Evolutionary conservation across 1,284 basidiomycete species (phyloP), one percentile per base, ranked within the genome.

Genomic region (Papiliotrema laurentii): DNA sequence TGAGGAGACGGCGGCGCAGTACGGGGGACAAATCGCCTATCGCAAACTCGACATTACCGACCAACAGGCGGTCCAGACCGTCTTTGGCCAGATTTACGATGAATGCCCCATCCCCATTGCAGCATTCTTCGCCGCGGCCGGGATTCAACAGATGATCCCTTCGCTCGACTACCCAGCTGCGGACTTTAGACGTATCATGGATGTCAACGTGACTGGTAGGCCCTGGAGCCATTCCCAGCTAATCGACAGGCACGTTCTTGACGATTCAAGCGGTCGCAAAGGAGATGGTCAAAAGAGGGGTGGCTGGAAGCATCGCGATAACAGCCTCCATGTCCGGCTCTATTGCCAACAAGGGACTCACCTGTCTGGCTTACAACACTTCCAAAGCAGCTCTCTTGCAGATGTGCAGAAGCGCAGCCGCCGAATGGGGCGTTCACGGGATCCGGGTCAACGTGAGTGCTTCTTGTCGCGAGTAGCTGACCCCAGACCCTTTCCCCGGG

Each of bases 321-420:
- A 83, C 90, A 56, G 87, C 86, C 22, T 88, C 86, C 47, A 89
- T 91, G 85, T 87, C 85, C 36, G 88, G 87, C n/a, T 83, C 83
- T 40, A 83, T 90, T 58, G 86, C 86, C 48, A 89, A 89, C 75
- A 82, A 77, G 28, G 87, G 53, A 5, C 63, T 66, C 56, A 71
- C 59, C 50, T 84, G 58, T 43, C 76, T 51, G 24, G 49, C 55
- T 11, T 59, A 53, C 45, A 55, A 53, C 42, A 49, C 55, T 16
- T 49, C 45, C 21, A 57, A 57, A 30, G 31, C 55, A n/a, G 55
- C 49, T 22, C 22, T 54, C 21, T 19, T 49, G 21, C 52, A 54
- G 35, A 41, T 57, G 43, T 40, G 42, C 34, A 42, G 87, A 51
- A 89, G 85, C 73, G 82, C 89, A 79, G 87, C 87, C 4, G 87